Conservation (phyloP, 768 basidiomycete species). For the Lactarius vividus region DNA sequence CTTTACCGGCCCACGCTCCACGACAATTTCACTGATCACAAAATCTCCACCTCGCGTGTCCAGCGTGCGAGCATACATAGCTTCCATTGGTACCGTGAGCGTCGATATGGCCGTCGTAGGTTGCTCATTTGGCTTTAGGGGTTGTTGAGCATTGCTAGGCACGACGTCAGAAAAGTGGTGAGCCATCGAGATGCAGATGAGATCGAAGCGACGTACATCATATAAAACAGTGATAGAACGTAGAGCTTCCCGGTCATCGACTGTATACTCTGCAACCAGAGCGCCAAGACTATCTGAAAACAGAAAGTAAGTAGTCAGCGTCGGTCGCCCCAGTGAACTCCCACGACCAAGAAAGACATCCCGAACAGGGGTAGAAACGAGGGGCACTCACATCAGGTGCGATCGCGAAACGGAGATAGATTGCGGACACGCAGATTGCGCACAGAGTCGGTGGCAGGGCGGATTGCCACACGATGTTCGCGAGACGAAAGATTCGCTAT, state of each 20-base stretch:
- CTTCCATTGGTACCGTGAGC: conserved; percentile 8
- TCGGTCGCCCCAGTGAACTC: background rate
- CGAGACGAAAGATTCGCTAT: background rate
- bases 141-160: background rate
- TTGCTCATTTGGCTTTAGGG: background rate
- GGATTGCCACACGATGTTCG: background rate
- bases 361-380: background rate
- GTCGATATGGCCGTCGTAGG: conserved; percentile 1
- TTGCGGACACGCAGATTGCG: background rate
- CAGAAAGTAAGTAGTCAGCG: background rate
- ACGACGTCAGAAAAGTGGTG: background rate
- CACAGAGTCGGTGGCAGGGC: background rate
- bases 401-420: background rate
- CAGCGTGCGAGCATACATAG: background rate
- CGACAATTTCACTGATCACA: background rate
- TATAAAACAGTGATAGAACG: conserved; percentile 15
- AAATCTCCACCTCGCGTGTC: background rate
- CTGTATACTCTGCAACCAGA: conserved; percentile 5
- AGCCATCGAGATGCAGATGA: background rate
- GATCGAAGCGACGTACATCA: conserved; percentile 1
- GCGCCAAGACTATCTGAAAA: background rate
- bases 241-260: conserved; percentile 19
- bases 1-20: background rate
- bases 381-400: background rate
- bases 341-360: background rate